Conservation (phyloP, 2,329 filamentous ascomycete species). For the Fusarium dimerum region DNA sequence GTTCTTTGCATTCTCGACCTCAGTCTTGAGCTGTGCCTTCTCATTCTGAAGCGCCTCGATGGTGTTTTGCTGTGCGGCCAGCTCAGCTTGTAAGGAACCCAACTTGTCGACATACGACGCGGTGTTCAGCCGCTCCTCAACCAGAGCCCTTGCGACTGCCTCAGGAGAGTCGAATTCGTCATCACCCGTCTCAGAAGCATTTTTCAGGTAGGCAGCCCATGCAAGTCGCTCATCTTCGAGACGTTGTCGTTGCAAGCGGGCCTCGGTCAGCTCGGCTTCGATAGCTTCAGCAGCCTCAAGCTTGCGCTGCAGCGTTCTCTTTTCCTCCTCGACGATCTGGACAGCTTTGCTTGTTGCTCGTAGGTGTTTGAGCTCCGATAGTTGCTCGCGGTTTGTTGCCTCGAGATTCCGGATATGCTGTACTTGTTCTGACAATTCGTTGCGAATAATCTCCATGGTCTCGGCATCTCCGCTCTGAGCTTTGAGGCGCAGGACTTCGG, state of each 20-base stretch:
- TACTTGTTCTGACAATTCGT: conserved; percentile 88
- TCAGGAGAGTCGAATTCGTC: conserved; percentile 86
- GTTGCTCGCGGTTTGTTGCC: conserved; percentile 75
- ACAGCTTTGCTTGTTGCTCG: conserved; percentile 83
- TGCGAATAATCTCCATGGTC: conserved; percentile 80
- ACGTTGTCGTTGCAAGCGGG: conserved; percentile 78
- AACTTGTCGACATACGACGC: conserved; percentile 79
- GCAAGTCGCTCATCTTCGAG: conserved; percentile 85
- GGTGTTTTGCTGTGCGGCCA: conserved; percentile 73
- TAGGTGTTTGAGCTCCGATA: conserved; percentile 76
- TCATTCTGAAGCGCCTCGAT: conserved; percentile 74
- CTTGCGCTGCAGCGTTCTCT: conserved; percentile 76
- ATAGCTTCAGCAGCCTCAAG: conserved; percentile 73
- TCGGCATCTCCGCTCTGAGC: conserved; percentile 86
- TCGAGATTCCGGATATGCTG: conserved; percentile 87
- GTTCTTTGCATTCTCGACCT: conserved; percentile 70
- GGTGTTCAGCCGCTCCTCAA: conserved; percentile 79
- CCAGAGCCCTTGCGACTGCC: conserved; percentile 78
- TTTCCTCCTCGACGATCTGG: conserved; percentile 94
- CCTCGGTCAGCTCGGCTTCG: conserved; percentile 76
- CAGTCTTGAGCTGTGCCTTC: conserved; percentile 61
- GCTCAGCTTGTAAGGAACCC: conserved; percentile 76
- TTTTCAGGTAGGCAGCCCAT: conserved; percentile 85
- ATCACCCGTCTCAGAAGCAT: conserved; percentile 60
- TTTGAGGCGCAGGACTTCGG: conserved; percentile 80